Evolutionary conservation across 176 grass and related monocot genomes (phyloP).

Genomic region (Carex kokanica): DNA sequence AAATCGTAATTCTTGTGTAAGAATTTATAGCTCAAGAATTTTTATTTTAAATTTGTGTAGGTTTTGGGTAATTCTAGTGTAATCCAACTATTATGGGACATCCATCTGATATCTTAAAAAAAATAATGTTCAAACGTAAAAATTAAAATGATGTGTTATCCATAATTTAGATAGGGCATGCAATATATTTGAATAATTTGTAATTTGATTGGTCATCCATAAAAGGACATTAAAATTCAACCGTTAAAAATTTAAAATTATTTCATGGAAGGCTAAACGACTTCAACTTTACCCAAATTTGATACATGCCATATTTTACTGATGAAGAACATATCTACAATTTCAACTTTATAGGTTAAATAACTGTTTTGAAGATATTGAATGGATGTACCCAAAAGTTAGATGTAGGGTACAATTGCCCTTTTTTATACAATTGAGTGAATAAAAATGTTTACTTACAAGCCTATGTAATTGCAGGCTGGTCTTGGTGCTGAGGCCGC

Average conservation of each 20-base stretch:
- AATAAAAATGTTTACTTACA: constrained; percentile 15
- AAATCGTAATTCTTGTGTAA: not conserved
- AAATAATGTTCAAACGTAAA: not conserved
- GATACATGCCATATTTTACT: not conserved
- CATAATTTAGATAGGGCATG: not conserved
- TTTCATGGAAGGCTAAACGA: not conserved
- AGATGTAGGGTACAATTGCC: not conserved
- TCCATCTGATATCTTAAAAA: not conserved
- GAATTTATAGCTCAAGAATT: constrained; percentile 7
- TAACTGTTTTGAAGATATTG: not conserved
- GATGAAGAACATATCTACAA: not conserved
- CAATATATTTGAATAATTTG: not conserved
- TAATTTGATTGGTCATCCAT: not conserved
- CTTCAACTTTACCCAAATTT: not conserved
- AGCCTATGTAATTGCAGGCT: constrained; percentile 44
- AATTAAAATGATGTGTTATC: not conserved
- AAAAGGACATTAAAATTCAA: not conserved
- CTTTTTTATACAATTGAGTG: not conserved
- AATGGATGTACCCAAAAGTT: not conserved
- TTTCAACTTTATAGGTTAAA: not conserved
- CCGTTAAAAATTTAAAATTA: not conserved
- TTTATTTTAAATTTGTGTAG: constrained; percentile 19
- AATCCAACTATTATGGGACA: not conserved
- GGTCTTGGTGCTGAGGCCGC: constrained; percentile 64
- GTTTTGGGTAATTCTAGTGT: not conserved